These are phyloP conservation scores for Allium cepa DNA, from an alignment of 106 monocot species.

Conservation along the genomic window DNA sequence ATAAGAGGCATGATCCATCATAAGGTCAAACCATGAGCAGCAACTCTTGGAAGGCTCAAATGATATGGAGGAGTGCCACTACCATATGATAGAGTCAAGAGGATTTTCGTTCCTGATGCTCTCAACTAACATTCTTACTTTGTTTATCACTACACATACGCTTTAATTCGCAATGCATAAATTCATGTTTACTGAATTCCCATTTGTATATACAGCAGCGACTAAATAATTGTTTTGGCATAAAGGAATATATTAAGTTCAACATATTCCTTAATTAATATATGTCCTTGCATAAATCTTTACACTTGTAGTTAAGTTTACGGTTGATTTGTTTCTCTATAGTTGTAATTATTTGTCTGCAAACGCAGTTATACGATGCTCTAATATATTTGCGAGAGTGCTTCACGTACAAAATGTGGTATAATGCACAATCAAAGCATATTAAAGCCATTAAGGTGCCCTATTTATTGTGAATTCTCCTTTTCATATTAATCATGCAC, in stretches of 20 bases:
- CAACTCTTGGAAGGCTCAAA: constrained; percentile 70
- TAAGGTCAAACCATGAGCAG: constrained; percentile 84
- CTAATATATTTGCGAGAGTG: no score
- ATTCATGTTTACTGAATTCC: not conserved
- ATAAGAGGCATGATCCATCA: constrained; percentile 93
- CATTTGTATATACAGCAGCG: not conserved
- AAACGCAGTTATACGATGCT: no score
- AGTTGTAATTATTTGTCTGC: no score
- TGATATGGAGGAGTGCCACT: constrained; percentile 81
- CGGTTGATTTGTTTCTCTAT: no score
- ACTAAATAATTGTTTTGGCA: not conserved
- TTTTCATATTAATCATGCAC: no score
- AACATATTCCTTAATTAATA: not conserved
- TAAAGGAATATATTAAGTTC: not conserved
- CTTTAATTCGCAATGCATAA: not conserved
- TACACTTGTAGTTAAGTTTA: not conserved
- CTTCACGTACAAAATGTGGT: no score
- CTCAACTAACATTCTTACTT: constrained; percentile 46
- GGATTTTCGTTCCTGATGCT: constrained; percentile 83
- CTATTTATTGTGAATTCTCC: no score
- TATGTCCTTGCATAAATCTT: not conserved
- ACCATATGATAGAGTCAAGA: constrained; percentile 64
- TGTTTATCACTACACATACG: not conserved
- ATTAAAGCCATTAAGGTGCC: no score
- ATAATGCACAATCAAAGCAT: no score